phyloP scores from a whole-genome alignment of 2,329 filamentous ascomycete genomes.

The Chrysoporthe puriensis region DNA sequence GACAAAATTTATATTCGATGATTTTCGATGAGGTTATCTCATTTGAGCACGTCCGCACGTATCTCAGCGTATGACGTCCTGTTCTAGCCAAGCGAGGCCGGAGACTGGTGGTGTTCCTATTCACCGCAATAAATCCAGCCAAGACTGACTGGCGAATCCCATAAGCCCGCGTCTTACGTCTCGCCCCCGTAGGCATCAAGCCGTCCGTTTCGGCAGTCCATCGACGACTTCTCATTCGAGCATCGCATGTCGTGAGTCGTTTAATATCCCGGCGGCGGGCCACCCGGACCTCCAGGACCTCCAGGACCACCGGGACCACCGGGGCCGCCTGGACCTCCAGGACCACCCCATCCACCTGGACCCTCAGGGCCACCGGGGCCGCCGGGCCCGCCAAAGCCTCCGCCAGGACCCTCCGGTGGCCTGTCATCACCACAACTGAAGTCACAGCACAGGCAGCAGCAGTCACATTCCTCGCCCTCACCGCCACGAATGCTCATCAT shows the following conservation, averaged over 20 bases:
- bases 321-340: constrained; percentile 4
- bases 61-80: background rate
- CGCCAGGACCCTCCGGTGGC: constrained; percentile 11
- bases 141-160: background rate
- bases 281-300: constrained; percentile 12
- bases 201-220: background rate
- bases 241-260: background rate
- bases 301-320: constrained; percentile 2
- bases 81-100: background rate
- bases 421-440: constrained; percentile 20
- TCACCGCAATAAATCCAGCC: too few relatives aligned
- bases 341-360: background rate
- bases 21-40: too few relatives aligned
- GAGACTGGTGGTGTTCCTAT: background rate
- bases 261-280: constrained; percentile 3
- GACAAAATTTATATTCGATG: too few relatives aligned
- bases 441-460: constrained; percentile 22
- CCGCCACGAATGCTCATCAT: constrained; percentile 23
- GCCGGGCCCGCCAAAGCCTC: constrained; percentile 9
- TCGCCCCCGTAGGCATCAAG: background rate
- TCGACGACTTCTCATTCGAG: too few relatives aligned
- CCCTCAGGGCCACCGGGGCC: background rate
- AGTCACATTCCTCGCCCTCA: constrained; percentile 25
- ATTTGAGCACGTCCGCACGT: too few relatives aligned
- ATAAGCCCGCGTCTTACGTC: background rate